Evolutionary conservation across 78 protist species (phyloP).

Genomic region (Planoprotostelium fungivorum): DNA sequence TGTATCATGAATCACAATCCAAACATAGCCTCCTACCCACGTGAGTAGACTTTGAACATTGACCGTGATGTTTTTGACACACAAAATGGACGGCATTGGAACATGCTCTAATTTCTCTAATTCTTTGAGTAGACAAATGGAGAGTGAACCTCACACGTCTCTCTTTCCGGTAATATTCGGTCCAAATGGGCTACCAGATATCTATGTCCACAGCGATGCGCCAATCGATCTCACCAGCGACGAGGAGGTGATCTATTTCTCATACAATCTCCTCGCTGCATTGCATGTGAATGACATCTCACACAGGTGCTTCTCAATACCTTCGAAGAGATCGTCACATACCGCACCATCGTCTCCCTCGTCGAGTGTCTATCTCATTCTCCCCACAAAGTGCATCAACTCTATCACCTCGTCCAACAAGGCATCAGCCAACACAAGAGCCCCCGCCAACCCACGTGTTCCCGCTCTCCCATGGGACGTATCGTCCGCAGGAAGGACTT

Average conservation of each 20-base stretch:
- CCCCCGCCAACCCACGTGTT: not conserved
- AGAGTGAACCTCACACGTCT: too few relatives aligned
- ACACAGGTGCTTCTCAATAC: not conserved
- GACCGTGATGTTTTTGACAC: too few relatives aligned
- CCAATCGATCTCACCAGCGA: not conserved
- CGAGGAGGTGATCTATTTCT: not conserved
- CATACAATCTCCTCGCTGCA: too few relatives aligned
- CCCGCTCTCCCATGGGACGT: not conserved
- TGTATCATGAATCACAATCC: too few relatives aligned
- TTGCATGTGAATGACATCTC: too few relatives aligned
- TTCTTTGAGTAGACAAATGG: too few relatives aligned
- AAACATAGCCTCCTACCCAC: too few relatives aligned
- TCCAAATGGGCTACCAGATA: not conserved
- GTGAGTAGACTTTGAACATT: too few relatives aligned
- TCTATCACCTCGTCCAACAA: not conserved
- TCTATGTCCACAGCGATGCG: not conserved
- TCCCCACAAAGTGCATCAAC: not conserved
- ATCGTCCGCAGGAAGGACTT: not conserved
- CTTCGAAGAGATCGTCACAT: not conserved
- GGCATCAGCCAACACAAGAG: not conserved
- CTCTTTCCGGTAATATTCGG: not conserved
- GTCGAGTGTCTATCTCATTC: not conserved
- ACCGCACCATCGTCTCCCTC: not conserved
- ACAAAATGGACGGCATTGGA: too few relatives aligned
- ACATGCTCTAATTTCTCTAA: too few relatives aligned